Evolutionary conservation across 1,284 basidiomycete species (phyloP).

Genomic region (Microbotryum silenes-acaulis): DNA sequence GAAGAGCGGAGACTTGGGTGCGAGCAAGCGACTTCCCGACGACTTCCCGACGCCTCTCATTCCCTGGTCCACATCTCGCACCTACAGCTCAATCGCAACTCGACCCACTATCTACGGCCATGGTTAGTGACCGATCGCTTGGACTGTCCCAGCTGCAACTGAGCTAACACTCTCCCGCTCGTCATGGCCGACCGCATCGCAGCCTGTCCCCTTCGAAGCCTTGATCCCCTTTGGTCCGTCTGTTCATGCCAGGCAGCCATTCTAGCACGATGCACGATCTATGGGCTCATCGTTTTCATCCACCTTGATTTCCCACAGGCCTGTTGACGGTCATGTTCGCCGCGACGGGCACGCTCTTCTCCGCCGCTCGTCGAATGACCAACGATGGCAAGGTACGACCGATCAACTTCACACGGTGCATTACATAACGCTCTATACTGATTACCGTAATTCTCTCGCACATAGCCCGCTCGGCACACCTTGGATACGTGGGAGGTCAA

Average conservation of each 20-base stretch:
- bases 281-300: neutral
- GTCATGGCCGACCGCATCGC: neutral
- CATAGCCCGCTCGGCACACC: conserved; percentile 70
- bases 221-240: conserved; percentile 78
- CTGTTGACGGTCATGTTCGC: conserved; percentile 82
- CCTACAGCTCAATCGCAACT: too few species aligned
- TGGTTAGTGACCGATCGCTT: neutral
- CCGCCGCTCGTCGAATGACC: conserved; percentile 62
- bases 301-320: conserved; percentile 46
- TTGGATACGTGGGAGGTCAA: conserved; percentile 84
- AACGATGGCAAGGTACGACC: conserved; percentile 77
- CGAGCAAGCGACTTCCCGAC: too few species aligned
- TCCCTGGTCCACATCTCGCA: too few species aligned
- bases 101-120: neutral
- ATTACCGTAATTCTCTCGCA: conserved; percentile 1
- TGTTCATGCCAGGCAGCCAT: conserved; percentile 3
- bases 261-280: neutral
- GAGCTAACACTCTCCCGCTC: neutral
- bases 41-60: too few species aligned
- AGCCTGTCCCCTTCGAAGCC: conserved; percentile 89
- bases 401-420: neutral
- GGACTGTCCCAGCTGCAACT: neutral
- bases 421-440: neutral
- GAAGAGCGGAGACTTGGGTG: too few species aligned
- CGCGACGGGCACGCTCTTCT: conserved; percentile 74